Evolutionary conservation across 2,329 filamentous ascomycete species (phyloP).

Genomic region (Pseudocercospora musae): DNA sequence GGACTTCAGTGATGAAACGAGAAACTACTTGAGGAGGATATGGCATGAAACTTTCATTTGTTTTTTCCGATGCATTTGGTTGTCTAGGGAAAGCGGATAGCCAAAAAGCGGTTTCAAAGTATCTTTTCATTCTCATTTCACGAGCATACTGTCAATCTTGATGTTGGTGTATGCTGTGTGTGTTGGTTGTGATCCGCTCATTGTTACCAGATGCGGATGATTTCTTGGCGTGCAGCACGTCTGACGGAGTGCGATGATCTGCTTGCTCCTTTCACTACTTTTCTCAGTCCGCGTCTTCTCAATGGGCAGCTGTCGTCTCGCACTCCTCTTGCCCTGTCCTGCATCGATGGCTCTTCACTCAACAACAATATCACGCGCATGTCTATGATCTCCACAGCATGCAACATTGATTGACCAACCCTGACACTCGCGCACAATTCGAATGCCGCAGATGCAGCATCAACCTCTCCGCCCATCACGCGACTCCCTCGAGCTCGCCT

Average conservation of each 20-base stretch:
- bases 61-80: constrained; percentile 21
- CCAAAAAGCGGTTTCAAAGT: constrained; percentile 19
- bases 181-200: not conserved
- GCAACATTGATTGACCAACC: not conserved
- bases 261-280: not conserved
- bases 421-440: not conserved
- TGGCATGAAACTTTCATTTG: constrained; percentile 25
- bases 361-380: not conserved
- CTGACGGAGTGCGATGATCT: not conserved
- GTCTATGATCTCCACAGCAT: not conserved
- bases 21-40: constrained; percentile 11
- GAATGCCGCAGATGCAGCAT: constrained; percentile 8
- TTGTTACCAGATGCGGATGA: constrained; percentile 2
- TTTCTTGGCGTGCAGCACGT: not conserved
- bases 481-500: constrained; percentile 95
- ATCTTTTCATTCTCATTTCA: not conserved
- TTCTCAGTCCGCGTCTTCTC: not conserved
- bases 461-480: constrained; percentile 49
- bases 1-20: constrained; percentile 18
- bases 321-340: not conserved
- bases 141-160: not conserved
- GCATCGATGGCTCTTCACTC: not conserved
- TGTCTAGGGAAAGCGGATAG: constrained; percentile 19
- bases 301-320: not conserved
- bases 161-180: not conserved